phyloP scores from a whole-genome alignment of 352 stramenopile species.

The Blastocystis sp. region DNA sequence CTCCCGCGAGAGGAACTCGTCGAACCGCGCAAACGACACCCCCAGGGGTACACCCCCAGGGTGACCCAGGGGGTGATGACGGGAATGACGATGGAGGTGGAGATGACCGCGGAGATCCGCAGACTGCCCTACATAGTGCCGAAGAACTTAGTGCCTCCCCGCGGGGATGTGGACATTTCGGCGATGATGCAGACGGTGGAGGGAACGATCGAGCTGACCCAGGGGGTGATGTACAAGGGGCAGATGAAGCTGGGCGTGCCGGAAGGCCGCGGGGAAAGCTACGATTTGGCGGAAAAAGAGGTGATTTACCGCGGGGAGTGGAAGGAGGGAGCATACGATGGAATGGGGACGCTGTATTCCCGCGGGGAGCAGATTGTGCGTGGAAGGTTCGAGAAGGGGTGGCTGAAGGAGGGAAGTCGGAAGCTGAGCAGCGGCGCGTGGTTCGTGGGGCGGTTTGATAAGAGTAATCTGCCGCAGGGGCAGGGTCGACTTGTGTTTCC shows the following conservation, averaged over 20 bases:
- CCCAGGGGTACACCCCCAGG: not conserved
- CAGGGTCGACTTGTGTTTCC: not conserved
- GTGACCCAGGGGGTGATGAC: not conserved
- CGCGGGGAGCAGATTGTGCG: not conserved
- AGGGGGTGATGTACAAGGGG: not conserved
- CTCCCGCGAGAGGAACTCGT: no score
- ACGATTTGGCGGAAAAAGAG: not conserved
- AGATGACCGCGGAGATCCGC: not conserved
- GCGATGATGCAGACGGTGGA: not conserved
- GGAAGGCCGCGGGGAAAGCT: not conserved
- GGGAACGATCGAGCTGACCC: not conserved
- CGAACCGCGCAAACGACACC: not conserved
- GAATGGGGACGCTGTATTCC: not conserved
- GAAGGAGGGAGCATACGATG: not conserved
- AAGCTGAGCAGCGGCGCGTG: not conserved
- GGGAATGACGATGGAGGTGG: not conserved
- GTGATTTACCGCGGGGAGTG: constrained; percentile 2
- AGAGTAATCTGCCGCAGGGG: not conserved
- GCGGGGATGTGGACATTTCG: not conserved
- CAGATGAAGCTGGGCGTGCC: not conserved
- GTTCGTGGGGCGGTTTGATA: not conserved
- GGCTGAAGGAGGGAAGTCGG: not conserved
- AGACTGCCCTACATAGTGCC: not conserved
- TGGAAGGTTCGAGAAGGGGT: not conserved
- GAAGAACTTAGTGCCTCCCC: not conserved